These are phyloP conservation scores for Clohesyomyces aquaticus DNA, from an alignment of 495 filamentous ascomycete species.

Conservation along the genomic window DNA sequence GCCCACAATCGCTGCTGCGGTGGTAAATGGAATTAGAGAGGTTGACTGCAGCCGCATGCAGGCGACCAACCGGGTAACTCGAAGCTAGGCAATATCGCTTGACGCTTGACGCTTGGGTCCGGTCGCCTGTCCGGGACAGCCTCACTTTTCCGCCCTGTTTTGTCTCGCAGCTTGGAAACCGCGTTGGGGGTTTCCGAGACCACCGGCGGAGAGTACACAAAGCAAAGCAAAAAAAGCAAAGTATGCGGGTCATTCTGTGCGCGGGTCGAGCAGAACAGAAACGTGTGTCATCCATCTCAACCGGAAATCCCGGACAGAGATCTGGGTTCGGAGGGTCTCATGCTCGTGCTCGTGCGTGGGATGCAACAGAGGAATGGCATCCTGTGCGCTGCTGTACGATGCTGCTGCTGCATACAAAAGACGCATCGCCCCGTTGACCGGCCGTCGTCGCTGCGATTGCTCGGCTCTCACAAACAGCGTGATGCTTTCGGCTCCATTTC, in stretches of 20 bases:
- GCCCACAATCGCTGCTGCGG: neutral
- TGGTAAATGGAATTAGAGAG: no score
- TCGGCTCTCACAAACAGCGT: neutral
- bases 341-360: no score
- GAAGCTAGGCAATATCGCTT: neutral
- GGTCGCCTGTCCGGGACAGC: neutral
- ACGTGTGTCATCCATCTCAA: neutral
- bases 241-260: neutral
- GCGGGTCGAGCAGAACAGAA: neutral
- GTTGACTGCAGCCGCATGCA: neutral
- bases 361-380: neutral
- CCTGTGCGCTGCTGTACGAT: neutral
- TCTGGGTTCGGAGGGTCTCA: no score
- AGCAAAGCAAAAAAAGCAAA: neutral
- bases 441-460: neutral
- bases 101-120: no score
- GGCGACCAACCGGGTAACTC: neutral
- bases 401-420: conserved; percentile 1
- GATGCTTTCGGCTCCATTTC: neutral
- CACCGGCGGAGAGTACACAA: no score
- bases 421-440: neutral
- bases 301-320: neutral
- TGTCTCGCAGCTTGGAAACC: neutral
- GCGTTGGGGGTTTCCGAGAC: neutral
- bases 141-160: neutral